These are phyloP conservation scores for Pyrenophora seminiperda DNA, from an alignment of 2,329 filamentous ascomycete genomes.

Conservation along the genomic window DNA sequence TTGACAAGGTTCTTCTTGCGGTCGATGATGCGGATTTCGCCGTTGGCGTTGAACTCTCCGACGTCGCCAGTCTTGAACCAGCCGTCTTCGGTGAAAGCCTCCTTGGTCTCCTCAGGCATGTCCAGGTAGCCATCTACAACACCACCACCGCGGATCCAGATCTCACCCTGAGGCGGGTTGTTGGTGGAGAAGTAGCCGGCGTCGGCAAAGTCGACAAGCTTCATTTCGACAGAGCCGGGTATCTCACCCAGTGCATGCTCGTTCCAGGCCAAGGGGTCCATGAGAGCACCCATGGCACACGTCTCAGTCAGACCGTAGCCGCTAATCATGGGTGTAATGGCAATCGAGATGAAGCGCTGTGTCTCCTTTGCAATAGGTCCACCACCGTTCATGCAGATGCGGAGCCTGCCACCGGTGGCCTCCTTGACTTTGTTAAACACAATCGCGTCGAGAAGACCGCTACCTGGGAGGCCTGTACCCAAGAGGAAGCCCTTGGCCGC, in stretches of 20 bases:
- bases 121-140: constrained; percentile 82
- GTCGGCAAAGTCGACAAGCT: constrained; percentile 88
- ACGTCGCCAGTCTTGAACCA: constrained; percentile 99
- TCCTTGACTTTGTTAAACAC: constrained; percentile 93
- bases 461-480: constrained; percentile 65
- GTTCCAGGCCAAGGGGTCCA: constrained; percentile 84
- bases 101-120: constrained; percentile 81
- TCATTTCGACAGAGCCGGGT: constrained; percentile 79
- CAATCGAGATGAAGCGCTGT: constrained; percentile 86
- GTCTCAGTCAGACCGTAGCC: constrained; percentile 97
- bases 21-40: constrained; percentile 86
- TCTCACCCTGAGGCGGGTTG: constrained; percentile 85
- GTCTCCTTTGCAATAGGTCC: constrained; percentile 89
- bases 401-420: constrained; percentile 83
- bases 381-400: constrained; percentile 92
- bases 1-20: constrained; percentile 99
- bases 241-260: constrained; percentile 77
- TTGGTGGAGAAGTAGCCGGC: constrained; percentile 81
- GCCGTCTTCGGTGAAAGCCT: constrained; percentile 77
- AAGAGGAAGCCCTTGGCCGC: constrained; percentile 66
- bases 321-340: constrained; percentile 89
- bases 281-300: constrained; percentile 78
- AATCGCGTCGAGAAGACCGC: constrained; percentile 74
- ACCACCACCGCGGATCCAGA: constrained; percentile 80
- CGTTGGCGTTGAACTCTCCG: constrained; percentile 80